Evolutionary conservation across 495 filamentous ascomycete genomes (phyloP), one percentile per base, ranked within the genome.

Genomic region (Lepraria neglecta): DNA sequence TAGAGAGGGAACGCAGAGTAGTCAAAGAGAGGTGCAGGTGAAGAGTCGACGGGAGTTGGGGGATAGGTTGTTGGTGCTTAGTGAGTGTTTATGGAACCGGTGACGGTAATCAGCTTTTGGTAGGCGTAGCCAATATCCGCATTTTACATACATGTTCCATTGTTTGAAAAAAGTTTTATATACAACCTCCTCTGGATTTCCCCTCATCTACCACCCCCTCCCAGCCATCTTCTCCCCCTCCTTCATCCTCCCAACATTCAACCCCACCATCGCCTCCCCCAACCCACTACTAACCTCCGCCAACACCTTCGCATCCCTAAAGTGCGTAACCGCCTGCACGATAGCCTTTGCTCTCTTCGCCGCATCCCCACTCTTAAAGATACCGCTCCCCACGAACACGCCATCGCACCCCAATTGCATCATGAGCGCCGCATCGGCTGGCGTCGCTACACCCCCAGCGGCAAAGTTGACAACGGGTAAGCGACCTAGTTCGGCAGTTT

Each of bases 371-470:
- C 81, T 86, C 84, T 98, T 98, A 80, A 98, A 98, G 73, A 98
- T 97, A 44, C 94, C 94, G 50, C 84, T 89, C 35, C 94, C 94
- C 50, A 98, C 94, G 70, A 98, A 98, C 35, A 98, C 94, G 59
- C 94, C 94, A 70, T 98, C 94, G 71, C 94, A 98, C 61, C 94
- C 94, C 58, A 98, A 76, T 76, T 97, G 91, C 94, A 98, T 98
- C 94, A 98, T 98, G 44, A 98, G 79, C 35, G 94, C 94, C 15
- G 94, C 94, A 78, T 98, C 94, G 3, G 94, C 94, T 1, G 94
- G 94, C 12, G 94, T 98, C 14, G 94, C 94, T 43, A 98, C 85
- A 56, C 94, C 94, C 19, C 94, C 94, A n/a, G 94, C 94, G 4
- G 94, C 94, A 67, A 98, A 98, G 82, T 98, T 98, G 51, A 98